phyloP scores from a whole-genome alignment of 192 early-diverging fungal species.

The Glomus cerebriforme region DNA sequence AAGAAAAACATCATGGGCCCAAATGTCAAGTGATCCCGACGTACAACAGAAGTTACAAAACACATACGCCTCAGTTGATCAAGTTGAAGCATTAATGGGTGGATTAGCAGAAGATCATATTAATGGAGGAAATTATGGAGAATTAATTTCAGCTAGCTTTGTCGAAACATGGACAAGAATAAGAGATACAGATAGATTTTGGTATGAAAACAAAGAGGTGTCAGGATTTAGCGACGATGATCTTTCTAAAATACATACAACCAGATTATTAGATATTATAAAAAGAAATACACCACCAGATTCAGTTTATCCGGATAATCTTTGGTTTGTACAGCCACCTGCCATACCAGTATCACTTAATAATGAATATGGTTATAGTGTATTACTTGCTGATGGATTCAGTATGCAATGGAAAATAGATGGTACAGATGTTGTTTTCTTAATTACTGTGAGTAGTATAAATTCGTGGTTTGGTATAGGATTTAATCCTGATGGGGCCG shows the following conservation, averaged over 20 bases:
- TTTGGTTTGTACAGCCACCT: neutral
- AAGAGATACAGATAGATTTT: constrained; percentile 54
- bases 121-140: constrained; percentile 24
- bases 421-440: neutral
- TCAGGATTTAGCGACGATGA: neutral
- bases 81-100: constrained; percentile 24
- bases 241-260: neutral
- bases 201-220: constrained; percentile 48
- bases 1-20: neutral
- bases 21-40: neutral
- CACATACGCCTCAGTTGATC: constrained; percentile 12
- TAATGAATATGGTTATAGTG: neutral
- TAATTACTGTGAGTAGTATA: neutral
- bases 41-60: neutral
- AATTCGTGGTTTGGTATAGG: neutral
- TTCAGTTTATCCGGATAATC: neutral
- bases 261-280: neutral
- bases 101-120: neutral
- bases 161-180: constrained; percentile 11
- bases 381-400: neutral
- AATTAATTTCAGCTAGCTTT: neutral
- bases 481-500: neutral
- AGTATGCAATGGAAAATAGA: neutral
- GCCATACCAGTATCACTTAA: neutral
- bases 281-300: neutral